phyloP scores from a whole-genome alignment of 345 rosid species.

The Geranium rotundifolium region DNA sequence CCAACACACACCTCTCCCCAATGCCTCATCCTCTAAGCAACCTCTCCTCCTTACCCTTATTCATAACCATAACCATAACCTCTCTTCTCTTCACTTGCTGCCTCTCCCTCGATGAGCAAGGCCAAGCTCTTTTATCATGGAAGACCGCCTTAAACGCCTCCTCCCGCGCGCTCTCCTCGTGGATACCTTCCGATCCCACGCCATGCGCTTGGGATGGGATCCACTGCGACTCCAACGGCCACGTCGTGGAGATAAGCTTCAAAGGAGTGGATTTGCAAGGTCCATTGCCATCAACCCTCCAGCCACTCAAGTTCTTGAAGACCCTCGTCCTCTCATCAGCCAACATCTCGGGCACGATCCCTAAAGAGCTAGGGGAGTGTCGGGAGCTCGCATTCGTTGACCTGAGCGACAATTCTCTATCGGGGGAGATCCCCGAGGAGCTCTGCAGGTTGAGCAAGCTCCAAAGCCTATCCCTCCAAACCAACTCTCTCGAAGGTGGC shows the following conservation, averaged over 20 bases:
- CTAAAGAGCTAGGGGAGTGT: conserved; percentile 14
- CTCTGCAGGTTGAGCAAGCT: conserved; percentile 14
- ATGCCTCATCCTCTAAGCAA: conserved; percentile 34
- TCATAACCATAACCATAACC: conserved; percentile 12
- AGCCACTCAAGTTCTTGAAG: conserved; percentile 15
- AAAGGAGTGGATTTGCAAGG: conserved; percentile 13
- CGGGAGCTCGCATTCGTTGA: conserved; percentile 7
- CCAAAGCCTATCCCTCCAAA: conserved; percentile 9
- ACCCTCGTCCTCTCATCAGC: conserved; percentile 12
- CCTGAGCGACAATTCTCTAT: conserved; percentile 11
- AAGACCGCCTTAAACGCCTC: conserved; percentile 12
- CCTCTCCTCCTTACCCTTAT: conserved; percentile 14
- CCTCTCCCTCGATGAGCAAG: conserved; percentile 8
- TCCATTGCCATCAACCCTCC: conserved; percentile 9
- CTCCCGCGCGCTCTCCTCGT: conserved; percentile 8
- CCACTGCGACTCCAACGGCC: conserved; percentile 9
- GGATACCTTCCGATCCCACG: conserved; percentile 9
- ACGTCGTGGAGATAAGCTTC: conserved; percentile 9
- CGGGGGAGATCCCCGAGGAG: conserved; percentile 9
- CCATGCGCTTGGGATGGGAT: conserved; percentile 17
- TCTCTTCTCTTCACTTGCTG: conserved; percentile 6
- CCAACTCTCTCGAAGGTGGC: conserved; percentile 14
- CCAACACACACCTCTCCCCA: conserved; percentile 12
- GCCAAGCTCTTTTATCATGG: conserved; percentile 20
- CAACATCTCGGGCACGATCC: conserved; percentile 13